A percentile compares a stretch with the other conserved stretches of the same genome.
These are phyloP conservation scores for Salix arbutifolia DNA, from an alignment of 345 rosid species.

Conservation along the genomic window DNA sequence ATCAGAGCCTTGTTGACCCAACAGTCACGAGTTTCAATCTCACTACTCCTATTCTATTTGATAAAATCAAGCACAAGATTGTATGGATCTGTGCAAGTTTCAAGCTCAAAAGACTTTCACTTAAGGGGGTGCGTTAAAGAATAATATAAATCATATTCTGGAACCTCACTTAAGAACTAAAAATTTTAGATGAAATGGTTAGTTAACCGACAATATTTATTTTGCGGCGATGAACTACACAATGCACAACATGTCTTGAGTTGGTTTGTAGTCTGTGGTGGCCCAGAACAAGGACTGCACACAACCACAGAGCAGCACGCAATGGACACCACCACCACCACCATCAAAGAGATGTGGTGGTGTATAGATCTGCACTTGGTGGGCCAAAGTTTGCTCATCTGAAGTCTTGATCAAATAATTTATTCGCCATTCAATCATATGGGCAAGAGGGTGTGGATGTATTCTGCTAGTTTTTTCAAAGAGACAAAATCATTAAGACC, in stretches of 20 bases:
- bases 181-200: no score
- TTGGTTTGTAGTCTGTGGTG: background rate
- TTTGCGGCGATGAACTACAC: background rate
- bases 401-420: background rate
- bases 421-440: slow-evolving; percentile 1
- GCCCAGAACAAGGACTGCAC: background rate
- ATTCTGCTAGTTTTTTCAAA: background rate
- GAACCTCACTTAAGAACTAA: no score
- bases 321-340: background rate
- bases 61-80: no score
- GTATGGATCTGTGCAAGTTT: no score
- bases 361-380: background rate
- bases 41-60: no score
- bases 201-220: background rate
- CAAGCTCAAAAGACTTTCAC: no score
- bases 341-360: background rate
- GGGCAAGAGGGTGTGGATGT: background rate
- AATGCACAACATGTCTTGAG: background rate
- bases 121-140: no score
- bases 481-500: background rate
- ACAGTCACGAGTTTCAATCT: no score
- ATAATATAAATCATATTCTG: no score
- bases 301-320: background rate
- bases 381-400: slow-evolving; percentile 8
- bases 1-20: no score